These are phyloP conservation scores for Solanum chmielewskii DNA, from an alignment of 257 asterid genomes.

Conservation along the genomic window DNA sequence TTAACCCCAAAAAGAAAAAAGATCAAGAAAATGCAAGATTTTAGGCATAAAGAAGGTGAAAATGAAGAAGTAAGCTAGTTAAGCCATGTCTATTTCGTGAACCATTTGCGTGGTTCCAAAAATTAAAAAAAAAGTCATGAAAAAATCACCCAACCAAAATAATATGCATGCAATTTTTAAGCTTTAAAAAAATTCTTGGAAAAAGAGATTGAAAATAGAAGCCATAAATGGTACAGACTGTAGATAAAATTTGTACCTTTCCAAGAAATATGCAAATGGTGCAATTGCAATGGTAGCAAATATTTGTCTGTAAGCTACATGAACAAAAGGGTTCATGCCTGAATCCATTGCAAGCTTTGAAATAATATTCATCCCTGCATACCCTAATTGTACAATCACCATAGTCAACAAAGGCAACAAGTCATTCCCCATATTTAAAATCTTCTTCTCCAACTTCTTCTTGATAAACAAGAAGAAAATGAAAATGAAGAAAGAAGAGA, in stretches of 20 bases:
- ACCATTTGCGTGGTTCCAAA: background rate
- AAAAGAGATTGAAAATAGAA: background rate
- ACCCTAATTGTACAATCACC: constrained; percentile 71
- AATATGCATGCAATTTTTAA: background rate
- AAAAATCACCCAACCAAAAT: background rate
- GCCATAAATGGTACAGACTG: background rate
- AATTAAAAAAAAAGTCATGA: background rate
- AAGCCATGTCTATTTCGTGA: background rate
- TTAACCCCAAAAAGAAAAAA: background rate
- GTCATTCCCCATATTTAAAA: constrained; percentile 20
- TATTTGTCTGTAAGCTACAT: constrained; percentile 80
- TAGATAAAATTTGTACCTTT: constrained; percentile 36
- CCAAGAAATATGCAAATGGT: constrained; percentile 71
- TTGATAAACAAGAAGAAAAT: background rate
- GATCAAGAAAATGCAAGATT: background rate
- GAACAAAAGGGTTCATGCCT: constrained; percentile 89
- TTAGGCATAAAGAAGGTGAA: background rate
- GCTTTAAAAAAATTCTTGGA: background rate
- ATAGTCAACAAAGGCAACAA: constrained; percentile 43
- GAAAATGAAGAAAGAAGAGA: background rate
- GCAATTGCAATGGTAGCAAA: constrained; percentile 48
- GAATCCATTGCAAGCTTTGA: constrained; percentile 86
- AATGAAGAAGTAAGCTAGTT: background rate
- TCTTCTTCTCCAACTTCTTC: constrained; percentile 1
- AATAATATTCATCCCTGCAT: constrained; percentile 77